Evolutionary conservation across 1,284 basidiomycete genomes (phyloP), one percentile per base, ranked within the genome.

Genomic region (Termitomyces sp.): DNA sequence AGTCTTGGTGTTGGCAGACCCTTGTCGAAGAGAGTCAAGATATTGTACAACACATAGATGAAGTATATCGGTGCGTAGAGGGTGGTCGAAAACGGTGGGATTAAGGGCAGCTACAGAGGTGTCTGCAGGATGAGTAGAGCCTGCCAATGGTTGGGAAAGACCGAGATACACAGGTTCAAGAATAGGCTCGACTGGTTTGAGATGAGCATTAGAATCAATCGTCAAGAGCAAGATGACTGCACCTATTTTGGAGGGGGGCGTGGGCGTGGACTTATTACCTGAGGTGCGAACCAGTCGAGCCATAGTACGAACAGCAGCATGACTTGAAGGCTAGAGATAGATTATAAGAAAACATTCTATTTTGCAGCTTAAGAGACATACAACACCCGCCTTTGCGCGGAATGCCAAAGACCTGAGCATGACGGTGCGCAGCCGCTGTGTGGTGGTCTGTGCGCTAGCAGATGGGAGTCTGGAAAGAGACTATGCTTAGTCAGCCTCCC

Each of bases 1-100:
- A 36, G 88, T 93, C 74, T 98, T 98, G 28, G 94, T 98, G 62
- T 78, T 86, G 5, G 91, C 92, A n/a, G 88, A 88, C 43, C 94
- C 95, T 71, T 92, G 87, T 33, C 96, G 89, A 41, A 94, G 80
- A 6, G 85, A 83, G 63, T 97, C 92, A 30, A 91, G 86, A 69
- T 97, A 84, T 68, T 97, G 93, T 8, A 92, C 85, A 39, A 94
- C 88, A 65, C 94, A 96, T 53, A 93, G 81, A 70, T 99, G 96
- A 9, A 99, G 83, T 58, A 99, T 91, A 68, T 98, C 94, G 19
- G 86, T 82, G 50, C 96, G 89, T 42, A 96, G 84, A 31, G 90
- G 90, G 60, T 92, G 86, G 62, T 82, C 79, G 71, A 99, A 99
- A 26, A 99, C 85, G 30, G 83, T 80, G 5, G 91, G 83, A 60